phyloP scores from a whole-genome alignment of 306 rosid species.

The Dicorynia guianensis region DNA sequence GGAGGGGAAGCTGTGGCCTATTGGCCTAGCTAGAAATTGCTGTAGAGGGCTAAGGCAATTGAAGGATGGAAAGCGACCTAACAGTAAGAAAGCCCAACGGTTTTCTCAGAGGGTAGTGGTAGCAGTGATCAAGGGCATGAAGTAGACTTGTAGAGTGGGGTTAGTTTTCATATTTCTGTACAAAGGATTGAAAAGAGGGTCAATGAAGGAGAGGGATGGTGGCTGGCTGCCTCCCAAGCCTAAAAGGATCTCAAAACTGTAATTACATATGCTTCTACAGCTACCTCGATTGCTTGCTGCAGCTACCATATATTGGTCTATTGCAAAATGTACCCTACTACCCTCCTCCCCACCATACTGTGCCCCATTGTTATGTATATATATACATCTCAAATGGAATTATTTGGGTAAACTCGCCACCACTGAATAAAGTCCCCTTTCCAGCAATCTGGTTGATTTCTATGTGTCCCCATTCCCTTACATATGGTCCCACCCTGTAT shows the following conservation, averaged over 20 bases:
- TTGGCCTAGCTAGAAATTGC: conserved; percentile 37
- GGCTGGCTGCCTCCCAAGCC: conserved; percentile 14
- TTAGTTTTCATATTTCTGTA: conserved; percentile 35
- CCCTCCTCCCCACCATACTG: conserved; percentile 5
- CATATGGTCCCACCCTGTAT: conserved; percentile 54
- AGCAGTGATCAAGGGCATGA: conserved; percentile 30
- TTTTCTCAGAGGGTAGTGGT: conserved; percentile 51
- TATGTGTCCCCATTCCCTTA: conserved; percentile 57
- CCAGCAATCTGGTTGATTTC: conserved; percentile 57
- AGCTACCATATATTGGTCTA: conserved; percentile 42
- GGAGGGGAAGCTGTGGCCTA: conserved; percentile 38
- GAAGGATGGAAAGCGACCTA: conserved; percentile 64
- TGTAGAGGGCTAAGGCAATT: conserved; percentile 37
- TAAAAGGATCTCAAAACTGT: conserved; percentile 22
- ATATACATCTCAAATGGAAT: conserved; percentile 56
- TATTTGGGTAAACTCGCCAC: conserved; percentile 61
- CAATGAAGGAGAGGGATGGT: neutral
- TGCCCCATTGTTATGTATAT: conserved; percentile 37
- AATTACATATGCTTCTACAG: conserved; percentile 46
- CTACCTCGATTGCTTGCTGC: conserved; percentile 47
- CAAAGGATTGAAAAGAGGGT: conserved; percentile 12
- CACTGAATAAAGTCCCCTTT: conserved; percentile 51
- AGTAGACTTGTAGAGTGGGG: conserved; percentile 62
- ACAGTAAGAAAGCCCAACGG: conserved; percentile 61
- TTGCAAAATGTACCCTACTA: conserved; percentile 28